Conservation (phyloP, 805 yeast genomes). For the Nakazawaea peltata region DNA sequence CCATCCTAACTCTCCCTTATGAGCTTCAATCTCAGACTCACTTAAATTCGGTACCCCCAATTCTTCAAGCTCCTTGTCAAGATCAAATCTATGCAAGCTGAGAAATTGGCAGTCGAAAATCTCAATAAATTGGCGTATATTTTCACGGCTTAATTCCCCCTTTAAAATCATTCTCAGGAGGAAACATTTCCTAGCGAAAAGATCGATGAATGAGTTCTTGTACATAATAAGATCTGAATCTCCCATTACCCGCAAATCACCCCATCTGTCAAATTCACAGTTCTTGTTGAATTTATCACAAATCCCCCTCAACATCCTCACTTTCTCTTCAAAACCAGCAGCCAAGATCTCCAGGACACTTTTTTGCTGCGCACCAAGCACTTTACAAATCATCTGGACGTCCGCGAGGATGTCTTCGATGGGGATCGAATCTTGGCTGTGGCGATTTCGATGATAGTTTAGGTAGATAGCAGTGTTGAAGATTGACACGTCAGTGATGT, state of each 20-base stretch:
- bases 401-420: too few relatives aligned
- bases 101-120: slow-evolving; percentile 4
- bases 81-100: background rate
- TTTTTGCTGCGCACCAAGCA: too few relatives aligned
- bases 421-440: too few relatives aligned
- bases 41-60: background rate
- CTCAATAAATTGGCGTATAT: too few relatives aligned
- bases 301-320: background rate
- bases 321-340: too few relatives aligned
- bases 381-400: too few relatives aligned
- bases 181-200: slow-evolving; percentile 3
- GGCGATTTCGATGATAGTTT: background rate
- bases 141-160: background rate
- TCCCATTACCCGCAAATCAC: background rate
- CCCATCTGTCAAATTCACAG: slow-evolving; percentile 2
- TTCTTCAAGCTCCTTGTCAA: background rate
- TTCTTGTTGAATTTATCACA: slow-evolving; percentile 3
- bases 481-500: slow-evolving; percentile 6
- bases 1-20: background rate
- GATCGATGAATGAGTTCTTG: slow-evolving; percentile 7
- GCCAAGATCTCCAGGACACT: too few relatives aligned
- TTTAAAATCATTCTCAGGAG: background rate
- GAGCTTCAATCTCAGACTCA: background rate
- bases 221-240: slow-evolving; percentile 4
- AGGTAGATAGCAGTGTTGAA: slow-evolving; percentile 7